Evolutionary conservation across 2,329 filamentous ascomycete genomes (phyloP).

Genomic region (Cladosporium colombiae): DNA sequence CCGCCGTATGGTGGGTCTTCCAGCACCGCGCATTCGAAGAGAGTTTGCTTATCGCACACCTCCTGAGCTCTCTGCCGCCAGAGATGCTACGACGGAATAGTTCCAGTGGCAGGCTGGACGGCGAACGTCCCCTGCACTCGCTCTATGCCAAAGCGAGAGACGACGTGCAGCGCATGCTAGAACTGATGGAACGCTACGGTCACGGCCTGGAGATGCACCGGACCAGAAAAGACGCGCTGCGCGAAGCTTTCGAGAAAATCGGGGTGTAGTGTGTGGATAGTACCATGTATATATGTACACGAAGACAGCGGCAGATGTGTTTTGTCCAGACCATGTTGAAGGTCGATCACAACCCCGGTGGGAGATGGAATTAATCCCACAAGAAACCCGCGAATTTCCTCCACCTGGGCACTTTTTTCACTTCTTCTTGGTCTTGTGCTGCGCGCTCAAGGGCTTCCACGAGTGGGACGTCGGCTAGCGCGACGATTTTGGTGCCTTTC

Average conservation of each 20-base stretch:
- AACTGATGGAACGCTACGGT: constrained; percentile 48
- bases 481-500: constrained; percentile 31
- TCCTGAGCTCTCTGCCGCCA: constrained; percentile 22
- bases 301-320: not conserved
- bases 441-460: constrained; percentile 27
- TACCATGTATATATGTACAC: not conserved
- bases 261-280: not conserved
- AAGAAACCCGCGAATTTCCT: not conserved
- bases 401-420: constrained; percentile 4
- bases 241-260: constrained; percentile 44
- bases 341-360: not conserved
- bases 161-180: constrained; percentile 47
- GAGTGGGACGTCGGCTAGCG: constrained; percentile 29
- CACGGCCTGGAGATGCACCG: constrained; percentile 51
- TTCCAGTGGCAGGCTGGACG: not conserved
- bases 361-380: constrained; percentile 3
- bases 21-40: constrained; percentile 80
- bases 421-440: constrained; percentile 14
- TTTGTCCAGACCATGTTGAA: not conserved
- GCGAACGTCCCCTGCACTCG: constrained; percentile 27
- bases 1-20: constrained; percentile 81
- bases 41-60: constrained; percentile 43
- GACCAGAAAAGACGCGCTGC: constrained; percentile 49
- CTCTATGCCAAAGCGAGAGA: constrained; percentile 43
- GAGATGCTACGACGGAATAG: not conserved